Evolutionary conservation across 106 monocot genomes (phyloP).

Genomic region (Iris macrosiphon): DNA sequence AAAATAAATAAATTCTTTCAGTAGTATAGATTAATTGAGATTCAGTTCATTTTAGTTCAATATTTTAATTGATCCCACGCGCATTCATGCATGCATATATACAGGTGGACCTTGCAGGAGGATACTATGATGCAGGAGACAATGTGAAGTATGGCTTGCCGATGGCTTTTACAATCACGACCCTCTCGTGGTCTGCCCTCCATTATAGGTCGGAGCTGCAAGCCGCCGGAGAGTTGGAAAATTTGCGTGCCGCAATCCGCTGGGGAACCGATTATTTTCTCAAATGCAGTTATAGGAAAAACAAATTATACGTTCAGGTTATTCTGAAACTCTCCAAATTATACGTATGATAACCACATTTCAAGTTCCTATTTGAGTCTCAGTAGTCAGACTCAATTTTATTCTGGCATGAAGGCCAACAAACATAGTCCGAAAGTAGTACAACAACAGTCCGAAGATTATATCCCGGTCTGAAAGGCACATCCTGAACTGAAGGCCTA

Average conservation of each 20-base stretch:
- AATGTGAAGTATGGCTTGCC: constrained; percentile 93
- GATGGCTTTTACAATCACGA: constrained; percentile 94
- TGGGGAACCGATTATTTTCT: constrained; percentile 97
- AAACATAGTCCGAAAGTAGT: no score
- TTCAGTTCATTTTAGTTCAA: no score
- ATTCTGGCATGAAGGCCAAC: no score
- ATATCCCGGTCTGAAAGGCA: no score
- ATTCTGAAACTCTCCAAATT: constrained; percentile 29
- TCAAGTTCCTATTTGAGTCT: no score
- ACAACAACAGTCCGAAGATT: no score
- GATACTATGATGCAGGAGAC: constrained; percentile 92
- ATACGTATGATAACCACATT: no score
- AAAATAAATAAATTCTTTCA: no score
- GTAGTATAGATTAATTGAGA: no score
- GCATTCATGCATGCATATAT: no score
- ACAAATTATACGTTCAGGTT: constrained; percentile 74
- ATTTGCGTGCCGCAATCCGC: constrained; percentile 57
- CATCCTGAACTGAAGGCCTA: no score
- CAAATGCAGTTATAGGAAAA: constrained; percentile 45
- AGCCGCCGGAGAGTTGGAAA: constrained; percentile 41
- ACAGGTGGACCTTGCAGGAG: constrained; percentile 62
- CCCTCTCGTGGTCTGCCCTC: constrained; percentile 71
- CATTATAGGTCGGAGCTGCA: constrained; percentile 46
- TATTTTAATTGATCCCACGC: no score
- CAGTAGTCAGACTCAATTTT: constrained; percentile 23